A percentile compares a stretch with the other conserved stretches of the same genome.
phyloP scores from a whole-genome alignment of 352 stramenopile species.

The Globisporangium heterothallicum region DNA sequence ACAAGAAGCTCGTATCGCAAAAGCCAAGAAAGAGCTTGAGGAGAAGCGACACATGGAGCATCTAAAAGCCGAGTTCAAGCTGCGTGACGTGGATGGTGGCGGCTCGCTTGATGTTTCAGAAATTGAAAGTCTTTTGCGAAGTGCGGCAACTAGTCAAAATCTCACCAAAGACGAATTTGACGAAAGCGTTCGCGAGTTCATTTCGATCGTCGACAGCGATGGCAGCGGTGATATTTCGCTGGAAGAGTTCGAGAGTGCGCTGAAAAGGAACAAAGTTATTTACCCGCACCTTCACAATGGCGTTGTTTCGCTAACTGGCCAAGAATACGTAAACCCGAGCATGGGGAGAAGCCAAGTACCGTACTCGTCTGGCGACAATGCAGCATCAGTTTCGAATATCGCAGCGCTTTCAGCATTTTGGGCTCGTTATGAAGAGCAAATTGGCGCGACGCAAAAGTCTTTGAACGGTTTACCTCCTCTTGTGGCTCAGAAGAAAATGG shows the following conservation, averaged over 20 bases:
- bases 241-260: slow-evolving; percentile 73
- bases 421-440: slow-evolving; percentile 66
- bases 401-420: slow-evolving; percentile 61
- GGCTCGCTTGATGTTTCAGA: slow-evolving; percentile 67
- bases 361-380: slow-evolving; percentile 31
- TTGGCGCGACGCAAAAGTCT: slow-evolving; percentile 46
- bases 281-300: slow-evolving; percentile 61
- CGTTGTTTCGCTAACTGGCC: slow-evolving; percentile 61
- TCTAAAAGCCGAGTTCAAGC: slow-evolving; percentile 68
- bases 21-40: slow-evolving; percentile 43
- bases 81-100: slow-evolving; percentile 66
- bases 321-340: slow-evolving; percentile 67
- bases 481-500: slow-evolving; percentile 84
- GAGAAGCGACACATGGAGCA: slow-evolving; percentile 69
- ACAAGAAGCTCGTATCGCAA: slow-evolving; percentile 36
- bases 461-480: slow-evolving; percentile 49
- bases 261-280: slow-evolving; percentile 63
- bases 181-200: slow-evolving; percentile 65
- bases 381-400: slow-evolving; percentile 44
- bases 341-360: slow-evolving; percentile 71
- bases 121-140: slow-evolving; percentile 56
- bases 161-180: slow-evolving; percentile 77
- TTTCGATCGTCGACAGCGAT: slow-evolving; percentile 75
- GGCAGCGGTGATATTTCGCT: slow-evolving; percentile 78
- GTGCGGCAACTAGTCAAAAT: slow-evolving; percentile 60